A percentile compares a stretch with the other conserved stretches of the same genome.
phyloP scores from a whole-genome alignment of 495 filamentous ascomycete genomes.

The Apiosordaria backusii region DNA sequence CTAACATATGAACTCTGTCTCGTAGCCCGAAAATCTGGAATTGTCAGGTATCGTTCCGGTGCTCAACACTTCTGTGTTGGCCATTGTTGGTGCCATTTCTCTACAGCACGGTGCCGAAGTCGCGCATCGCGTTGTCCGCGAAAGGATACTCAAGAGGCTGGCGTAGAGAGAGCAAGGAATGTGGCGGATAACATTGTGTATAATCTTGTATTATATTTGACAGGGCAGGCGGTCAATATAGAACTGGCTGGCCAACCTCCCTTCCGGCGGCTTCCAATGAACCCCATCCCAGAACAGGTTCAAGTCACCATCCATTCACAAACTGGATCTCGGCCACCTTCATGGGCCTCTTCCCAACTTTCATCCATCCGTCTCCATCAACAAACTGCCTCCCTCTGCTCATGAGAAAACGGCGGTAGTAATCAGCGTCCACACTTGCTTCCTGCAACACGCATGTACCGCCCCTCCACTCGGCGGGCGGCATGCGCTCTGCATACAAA shows the following conservation, averaged over 20 bases:
- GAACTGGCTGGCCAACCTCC: neutral
- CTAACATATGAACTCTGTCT: constrained; percentile 13
- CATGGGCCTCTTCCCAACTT: constrained; percentile 25
- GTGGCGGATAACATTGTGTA: constrained; percentile 20
- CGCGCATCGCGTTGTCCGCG: constrained; percentile 68
- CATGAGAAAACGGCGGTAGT: constrained; percentile 25
- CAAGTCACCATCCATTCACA: constrained; percentile 21
- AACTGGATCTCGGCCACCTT: constrained; percentile 28
- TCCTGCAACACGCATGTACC: constrained; percentile 20
- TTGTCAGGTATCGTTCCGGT: constrained; percentile 69
- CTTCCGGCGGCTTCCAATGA: neutral
- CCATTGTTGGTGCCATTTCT: constrained; percentile 81
- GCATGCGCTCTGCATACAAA: constrained; percentile 23
- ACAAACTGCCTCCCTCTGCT: constrained; percentile 26
- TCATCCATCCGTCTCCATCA: constrained; percentile 26
- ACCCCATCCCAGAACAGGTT: neutral
- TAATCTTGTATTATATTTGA: constrained; percentile 29
- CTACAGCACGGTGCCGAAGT: constrained; percentile 78
- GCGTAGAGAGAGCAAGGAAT: constrained; percentile 10
- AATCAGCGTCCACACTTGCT: constrained; percentile 13
- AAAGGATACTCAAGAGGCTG: constrained; percentile 63
- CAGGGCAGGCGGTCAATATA: neutral
- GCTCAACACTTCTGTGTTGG: constrained; percentile 71
- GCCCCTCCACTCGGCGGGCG: constrained; percentile 24
- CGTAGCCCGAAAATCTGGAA: constrained; percentile 64